Percentiles rank a stretch among this genome's conserved stretches.
These are phyloP conservation scores for Orychophragmus violaceus DNA, from an alignment of 345 rosid species.

Conservation along the genomic window DNA sequence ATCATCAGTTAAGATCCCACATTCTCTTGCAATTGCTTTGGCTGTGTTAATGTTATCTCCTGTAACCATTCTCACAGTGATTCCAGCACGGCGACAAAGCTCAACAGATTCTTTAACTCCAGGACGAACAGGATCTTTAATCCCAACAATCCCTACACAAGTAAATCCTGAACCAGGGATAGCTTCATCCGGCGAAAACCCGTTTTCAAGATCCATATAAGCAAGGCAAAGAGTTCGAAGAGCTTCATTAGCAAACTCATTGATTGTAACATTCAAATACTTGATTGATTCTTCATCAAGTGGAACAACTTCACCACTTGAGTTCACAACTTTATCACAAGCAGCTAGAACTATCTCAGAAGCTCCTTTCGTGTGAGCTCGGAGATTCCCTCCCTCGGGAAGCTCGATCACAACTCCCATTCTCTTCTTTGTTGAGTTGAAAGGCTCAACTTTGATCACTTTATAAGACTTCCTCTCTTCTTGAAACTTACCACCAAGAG, in stretches of 20 bases:
- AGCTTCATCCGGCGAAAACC: conserved; percentile 47
- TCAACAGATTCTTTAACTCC: conserved; percentile 92
- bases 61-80: conserved; percentile 91
- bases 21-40: conserved; percentile 87
- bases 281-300: conserved; percentile 57
- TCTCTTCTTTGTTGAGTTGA: conserved; percentile 87
- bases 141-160: conserved; percentile 82
- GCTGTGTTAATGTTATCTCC: conserved; percentile 96
- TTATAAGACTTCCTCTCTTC: conserved; percentile 49
- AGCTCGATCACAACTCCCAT: conserved; percentile 78
- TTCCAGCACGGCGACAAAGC: conserved; percentile 79
- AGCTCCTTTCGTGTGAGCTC: conserved; percentile 88
- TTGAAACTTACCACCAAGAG: conserved; percentile 77
- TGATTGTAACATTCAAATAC: conserved; percentile 55
- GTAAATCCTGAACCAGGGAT: conserved; percentile 65
- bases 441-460: conserved; percentile 78
- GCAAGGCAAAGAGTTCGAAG: conserved; percentile 87
- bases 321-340: conserved; percentile 67
- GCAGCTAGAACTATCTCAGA: conserved; percentile 84
- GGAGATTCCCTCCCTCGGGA: conserved; percentile 48
- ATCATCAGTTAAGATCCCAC: conserved; percentile 85
- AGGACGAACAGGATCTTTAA: conserved; percentile 92
- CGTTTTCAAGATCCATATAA: conserved; percentile 50
- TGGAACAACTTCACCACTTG: conserved; percentile 63
- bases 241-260: conserved; percentile 82